Conservation (phyloP, 2,329 filamentous ascomycete species). For the Cephalotrichum gorgonifer region DNA sequence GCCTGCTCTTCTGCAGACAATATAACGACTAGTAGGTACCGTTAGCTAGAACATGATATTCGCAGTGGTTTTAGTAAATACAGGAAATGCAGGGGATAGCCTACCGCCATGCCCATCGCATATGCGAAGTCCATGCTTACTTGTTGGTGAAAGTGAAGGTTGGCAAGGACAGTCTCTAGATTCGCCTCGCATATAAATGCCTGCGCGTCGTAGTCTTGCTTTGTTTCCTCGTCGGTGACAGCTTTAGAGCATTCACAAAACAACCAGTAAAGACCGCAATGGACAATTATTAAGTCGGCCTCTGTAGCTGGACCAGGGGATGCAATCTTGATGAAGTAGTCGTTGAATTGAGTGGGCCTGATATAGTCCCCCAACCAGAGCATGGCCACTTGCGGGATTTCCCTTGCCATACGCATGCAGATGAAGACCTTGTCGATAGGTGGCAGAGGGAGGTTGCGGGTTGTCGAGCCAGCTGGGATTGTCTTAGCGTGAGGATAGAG, state of each 20-base stretch:
- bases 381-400: slow-evolving; percentile 5
- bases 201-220: slow-evolving; percentile 13
- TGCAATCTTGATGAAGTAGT: slow-evolving; percentile 12
- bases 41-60: too few species aligned
- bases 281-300: slow-evolving; percentile 22
- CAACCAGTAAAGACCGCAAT: slow-evolving; percentile 19
- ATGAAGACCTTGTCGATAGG: slow-evolving; percentile 8
- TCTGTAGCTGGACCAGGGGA: slow-evolving; percentile 13
- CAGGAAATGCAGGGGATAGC: background rate
- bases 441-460: slow-evolving; percentile 8
- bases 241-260: slow-evolving; percentile 14
- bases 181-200: slow-evolving; percentile 32
- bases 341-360: slow-evolving; percentile 9
- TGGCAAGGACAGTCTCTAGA: slow-evolving; percentile 22
- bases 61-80: background rate
- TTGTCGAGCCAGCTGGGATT: slow-evolving; percentile 4
- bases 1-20: too few species aligned
- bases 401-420: slow-evolving; percentile 7
- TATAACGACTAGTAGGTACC: too few species aligned
- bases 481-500: slow-evolving; percentile 4
- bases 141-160: background rate
- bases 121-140: background rate
- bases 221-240: slow-evolving; percentile 2
- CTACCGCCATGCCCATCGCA: slow-evolving; percentile 9
- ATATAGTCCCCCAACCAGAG: slow-evolving; percentile 10